Conservation (phyloP, 352 stramenopile species). For the Phytophthora tubulina region DNA sequence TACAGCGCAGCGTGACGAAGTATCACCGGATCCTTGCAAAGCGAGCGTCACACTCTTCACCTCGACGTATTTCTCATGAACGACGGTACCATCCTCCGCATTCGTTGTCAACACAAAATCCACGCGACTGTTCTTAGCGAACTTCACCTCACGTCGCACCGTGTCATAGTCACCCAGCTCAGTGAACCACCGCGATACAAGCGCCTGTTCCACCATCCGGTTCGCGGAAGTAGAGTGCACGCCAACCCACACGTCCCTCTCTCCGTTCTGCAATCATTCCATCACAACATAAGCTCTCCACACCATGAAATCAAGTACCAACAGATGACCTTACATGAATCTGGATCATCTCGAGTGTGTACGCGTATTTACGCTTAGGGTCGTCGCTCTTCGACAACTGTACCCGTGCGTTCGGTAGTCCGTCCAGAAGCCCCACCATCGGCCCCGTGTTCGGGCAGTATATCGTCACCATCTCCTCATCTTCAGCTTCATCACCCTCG, state of each 20-base stretch:
- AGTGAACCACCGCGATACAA: constrained; percentile 68
- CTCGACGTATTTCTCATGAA: constrained; percentile 80
- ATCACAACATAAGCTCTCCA: constrained; percentile 1
- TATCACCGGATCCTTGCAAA: constrained; percentile 12
- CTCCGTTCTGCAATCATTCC: constrained; percentile 61
- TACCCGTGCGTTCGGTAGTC: constrained; percentile 63
- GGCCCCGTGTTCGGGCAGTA: constrained; percentile 88
- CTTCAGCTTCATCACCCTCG: constrained; percentile 19
- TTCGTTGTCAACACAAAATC: constrained; percentile 79
- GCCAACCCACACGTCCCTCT: constrained; percentile 75
- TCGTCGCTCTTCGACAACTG: constrained; percentile 83
- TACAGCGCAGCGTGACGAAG: constrained; percentile 54
- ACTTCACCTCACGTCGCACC: constrained; percentile 79
- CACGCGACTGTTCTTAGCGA: constrained; percentile 84
- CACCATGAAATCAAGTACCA: neutral
- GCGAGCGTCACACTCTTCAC: constrained; percentile 88
- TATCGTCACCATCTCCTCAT: constrained; percentile 60
- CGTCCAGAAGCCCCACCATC: constrained; percentile 83
- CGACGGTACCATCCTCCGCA: constrained; percentile 39
- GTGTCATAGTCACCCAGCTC: constrained; percentile 66
- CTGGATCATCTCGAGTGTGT: constrained; percentile 89
- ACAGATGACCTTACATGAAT: constrained; percentile 63
- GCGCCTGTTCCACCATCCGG: constrained; percentile 78
- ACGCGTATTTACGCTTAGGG: constrained; percentile 84
- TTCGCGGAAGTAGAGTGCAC: constrained; percentile 84